Evolutionary conservation across 2,329 filamentous ascomycete genomes (phyloP).

Genomic region (Colletotrichum tropicale): DNA sequence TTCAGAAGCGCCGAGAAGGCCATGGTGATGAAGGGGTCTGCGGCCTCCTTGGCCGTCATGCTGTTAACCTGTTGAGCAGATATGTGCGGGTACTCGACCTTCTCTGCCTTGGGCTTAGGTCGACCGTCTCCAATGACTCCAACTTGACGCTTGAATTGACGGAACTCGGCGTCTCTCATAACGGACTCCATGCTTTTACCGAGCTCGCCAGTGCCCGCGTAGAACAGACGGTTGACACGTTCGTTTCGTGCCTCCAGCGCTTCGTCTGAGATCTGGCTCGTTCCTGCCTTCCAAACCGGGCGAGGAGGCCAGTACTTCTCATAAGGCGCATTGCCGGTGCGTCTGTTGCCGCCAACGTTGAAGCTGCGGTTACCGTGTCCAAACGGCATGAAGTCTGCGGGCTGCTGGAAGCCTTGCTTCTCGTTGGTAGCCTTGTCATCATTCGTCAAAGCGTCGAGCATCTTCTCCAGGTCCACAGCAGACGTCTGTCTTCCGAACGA

Average conservation of each 20-base stretch:
- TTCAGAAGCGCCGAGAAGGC: conserved; percentile 35
- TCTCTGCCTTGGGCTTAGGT: conserved; percentile 27
- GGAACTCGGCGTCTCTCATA: conserved; percentile 32
- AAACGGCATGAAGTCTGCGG: background rate
- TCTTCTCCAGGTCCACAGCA: background rate
- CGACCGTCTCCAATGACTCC: conserved; percentile 44
- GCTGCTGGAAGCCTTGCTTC: conserved; percentile 31
- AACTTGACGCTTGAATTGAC: conserved; percentile 30
- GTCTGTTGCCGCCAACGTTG: background rate
- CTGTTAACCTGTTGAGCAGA: conserved; percentile 41
- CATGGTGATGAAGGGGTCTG: conserved; percentile 47
- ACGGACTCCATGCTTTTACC: conserved; percentile 34
- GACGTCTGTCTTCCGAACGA: background rate
- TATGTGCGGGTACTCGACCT: conserved; percentile 30
- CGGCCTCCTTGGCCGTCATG: conserved; percentile 41
- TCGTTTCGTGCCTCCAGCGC: conserved; percentile 28
- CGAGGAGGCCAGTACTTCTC: conserved; percentile 10
- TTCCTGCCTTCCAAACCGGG: conserved; percentile 19
- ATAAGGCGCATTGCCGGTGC: conserved; percentile 27
- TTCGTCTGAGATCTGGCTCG: conserved; percentile 25
- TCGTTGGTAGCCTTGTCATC: conserved; percentile 34
- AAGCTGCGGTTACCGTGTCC: conserved; percentile 21
- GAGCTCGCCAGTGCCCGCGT: conserved; percentile 40
- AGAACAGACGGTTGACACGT: conserved; percentile 40
- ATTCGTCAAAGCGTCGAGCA: conserved; percentile 13